phyloP scores from a whole-genome alignment of 2,329 filamentous ascomycete genomes.

The Colletotrichum sp. region DNA sequence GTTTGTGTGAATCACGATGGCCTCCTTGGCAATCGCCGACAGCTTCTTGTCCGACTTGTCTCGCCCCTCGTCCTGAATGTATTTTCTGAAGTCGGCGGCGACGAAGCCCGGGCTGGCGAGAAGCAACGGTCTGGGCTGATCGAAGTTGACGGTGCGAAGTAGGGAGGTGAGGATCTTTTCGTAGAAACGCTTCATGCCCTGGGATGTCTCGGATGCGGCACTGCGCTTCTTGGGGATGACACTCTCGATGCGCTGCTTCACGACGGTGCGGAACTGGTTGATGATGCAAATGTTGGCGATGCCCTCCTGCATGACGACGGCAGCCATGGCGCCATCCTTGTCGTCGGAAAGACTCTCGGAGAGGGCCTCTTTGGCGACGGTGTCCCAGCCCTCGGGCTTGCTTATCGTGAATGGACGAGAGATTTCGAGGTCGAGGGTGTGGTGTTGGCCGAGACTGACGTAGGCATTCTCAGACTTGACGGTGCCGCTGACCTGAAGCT shows the following conservation, averaged over 20 bases:
- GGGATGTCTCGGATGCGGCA: constrained; percentile 68
- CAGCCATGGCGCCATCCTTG: constrained; percentile 81
- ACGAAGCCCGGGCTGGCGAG: constrained; percentile 91
- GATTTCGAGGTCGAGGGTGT: constrained; percentile 80
- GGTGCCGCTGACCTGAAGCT: constrained; percentile 61
- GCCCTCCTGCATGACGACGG: constrained; percentile 93
- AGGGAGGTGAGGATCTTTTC: constrained; percentile 78
- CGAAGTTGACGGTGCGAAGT: constrained; percentile 78
- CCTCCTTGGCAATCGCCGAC: constrained; percentile 62
- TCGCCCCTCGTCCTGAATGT: constrained; percentile 66
- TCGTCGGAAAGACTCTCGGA: constrained; percentile 80
- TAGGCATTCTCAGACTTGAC: constrained; percentile 58
- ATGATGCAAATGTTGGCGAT: constrained; percentile 84
- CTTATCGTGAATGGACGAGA: constrained; percentile 87
- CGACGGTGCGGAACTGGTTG: constrained; percentile 78
- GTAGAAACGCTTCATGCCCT: constrained; percentile 80
- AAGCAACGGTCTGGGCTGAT: constrained; percentile 72
- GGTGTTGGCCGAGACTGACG: constrained; percentile 60
- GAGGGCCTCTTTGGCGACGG: constrained; percentile 79
- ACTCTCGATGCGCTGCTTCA: constrained; percentile 73
- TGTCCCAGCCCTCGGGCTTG: constrained; percentile 85
- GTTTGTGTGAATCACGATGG: constrained; percentile 80
- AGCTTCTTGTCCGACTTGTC: constrained; percentile 72
- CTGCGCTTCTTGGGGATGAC: constrained; percentile 72
- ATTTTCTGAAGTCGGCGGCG: constrained; percentile 79